phyloP scores from a whole-genome alignment of 2,329 filamentous ascomycete genomes.

The Aurifilum marmelostoma region DNA sequence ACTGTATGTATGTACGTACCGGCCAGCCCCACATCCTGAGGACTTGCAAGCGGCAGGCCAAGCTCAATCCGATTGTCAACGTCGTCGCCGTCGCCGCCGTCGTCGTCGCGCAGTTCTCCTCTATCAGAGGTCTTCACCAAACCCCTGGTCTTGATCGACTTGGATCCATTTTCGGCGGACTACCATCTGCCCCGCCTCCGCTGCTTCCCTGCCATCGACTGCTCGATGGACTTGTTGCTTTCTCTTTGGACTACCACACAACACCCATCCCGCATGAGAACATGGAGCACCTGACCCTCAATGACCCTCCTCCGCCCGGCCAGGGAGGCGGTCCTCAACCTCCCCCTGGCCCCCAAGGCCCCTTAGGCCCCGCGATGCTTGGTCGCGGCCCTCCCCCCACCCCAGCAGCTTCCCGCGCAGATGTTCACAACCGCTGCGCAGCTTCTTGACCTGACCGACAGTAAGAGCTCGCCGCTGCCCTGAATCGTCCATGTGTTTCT shows the following conservation, averaged over 20 bases:
- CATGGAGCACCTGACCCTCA: conserved; percentile 60
- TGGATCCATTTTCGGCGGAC: not conserved
- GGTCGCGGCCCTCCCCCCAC: conserved; percentile 35
- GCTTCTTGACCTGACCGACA: conserved; percentile 93
- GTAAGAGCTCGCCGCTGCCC: conserved; percentile 59
- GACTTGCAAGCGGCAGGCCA: conserved; percentile 2
- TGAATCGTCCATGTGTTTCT: not conserved
- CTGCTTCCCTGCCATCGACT: not conserved
- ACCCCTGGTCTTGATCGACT: not conserved
- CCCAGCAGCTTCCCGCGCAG: conserved; percentile 70
- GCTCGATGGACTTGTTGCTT: conserved; percentile 27
- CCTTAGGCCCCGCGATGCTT: conserved; percentile 31
- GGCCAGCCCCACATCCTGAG: conserved; percentile 5
- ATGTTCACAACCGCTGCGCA: conserved; percentile 99
- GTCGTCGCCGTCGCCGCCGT: conserved; percentile 4
- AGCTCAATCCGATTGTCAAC: conserved; percentile 9
- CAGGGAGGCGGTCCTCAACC: conserved; percentile 35
- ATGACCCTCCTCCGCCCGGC: conserved; percentile 50
- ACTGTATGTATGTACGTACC: not conserved
- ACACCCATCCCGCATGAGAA: conserved; percentile 36
- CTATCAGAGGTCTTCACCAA: not conserved
- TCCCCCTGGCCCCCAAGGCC: conserved; percentile 32
- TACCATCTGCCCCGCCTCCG: conserved; percentile 1
- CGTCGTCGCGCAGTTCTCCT: not conserved
- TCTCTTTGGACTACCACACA: conserved; percentile 17